Evolutionary conservation across 371 early-diverging fungal genomes (phyloP), one percentile per base, ranked within the genome.

Genomic region (Massospora cicadina): DNA sequence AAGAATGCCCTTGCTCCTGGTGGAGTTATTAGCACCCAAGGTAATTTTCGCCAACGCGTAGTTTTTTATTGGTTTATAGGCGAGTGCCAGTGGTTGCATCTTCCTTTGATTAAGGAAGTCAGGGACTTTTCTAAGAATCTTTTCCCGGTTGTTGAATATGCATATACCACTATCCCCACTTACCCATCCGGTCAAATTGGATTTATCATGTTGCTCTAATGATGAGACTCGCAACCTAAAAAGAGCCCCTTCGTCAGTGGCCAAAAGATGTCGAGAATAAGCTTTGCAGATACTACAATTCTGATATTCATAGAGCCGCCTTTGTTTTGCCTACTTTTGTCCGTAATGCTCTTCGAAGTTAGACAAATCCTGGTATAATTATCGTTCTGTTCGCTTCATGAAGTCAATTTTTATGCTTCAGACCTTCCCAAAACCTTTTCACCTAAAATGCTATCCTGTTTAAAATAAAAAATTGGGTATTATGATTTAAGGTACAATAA

Each of bases 141-240:
- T 63, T 97, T 86, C 79, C 89, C 93, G 24, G 79, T 80, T 23
- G 93, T 89, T 61, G 88, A 85, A 69, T 97, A 97, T 70, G 95
- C 93, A 31, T 92, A 86, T 76, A 85, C 88, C 56, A 84, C 87
- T 58, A 89, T 97, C 67, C 98, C 98, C 65, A 95, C 96, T 58
- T 97, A 97, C 74, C 96, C 98, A 56, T 85, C 86, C 69, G 98
- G 98, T 33, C 91, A 93, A 75, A 97, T 97, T 72, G 98, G 98
- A 66, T 90, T 90, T 71, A 82, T 95, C 70, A 71, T 97, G 61
- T n/a, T 89, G 89, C 77, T 84, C 86, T 77, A 93, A 89, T 79
- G 83, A 89, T 68, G 72, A 77, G 43, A 73, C 79, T 5, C 75
- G 78, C 31, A 77, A 86, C 71, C 71, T 95, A 65, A 80, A n/a